These are phyloP conservation scores for Phytophthora melonis DNA, from an alignment of 352 stramenopile species.

Conservation along the genomic window DNA sequence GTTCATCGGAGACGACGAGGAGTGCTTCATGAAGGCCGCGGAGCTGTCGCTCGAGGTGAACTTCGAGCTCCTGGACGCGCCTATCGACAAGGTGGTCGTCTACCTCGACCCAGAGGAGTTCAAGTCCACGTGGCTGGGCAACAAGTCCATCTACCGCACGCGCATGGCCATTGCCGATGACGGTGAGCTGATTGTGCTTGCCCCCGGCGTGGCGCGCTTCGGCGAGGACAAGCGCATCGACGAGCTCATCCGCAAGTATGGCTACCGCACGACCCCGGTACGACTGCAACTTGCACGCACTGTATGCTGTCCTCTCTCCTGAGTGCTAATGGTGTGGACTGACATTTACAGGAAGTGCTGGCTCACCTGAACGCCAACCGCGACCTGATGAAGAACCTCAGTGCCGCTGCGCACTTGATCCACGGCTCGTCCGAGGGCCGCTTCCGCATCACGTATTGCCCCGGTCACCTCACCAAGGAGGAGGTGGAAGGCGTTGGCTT, in stretches of 20 bases:
- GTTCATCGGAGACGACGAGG: slow-evolving; percentile 96
- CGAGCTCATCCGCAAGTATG: slow-evolving; percentile 96
- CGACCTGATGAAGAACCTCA: slow-evolving; percentile 96
- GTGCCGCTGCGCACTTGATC: slow-evolving; percentile 96
- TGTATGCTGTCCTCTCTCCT: not conserved
- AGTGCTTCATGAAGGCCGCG: slow-evolving; percentile 96
- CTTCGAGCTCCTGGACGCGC: slow-evolving; percentile 94
- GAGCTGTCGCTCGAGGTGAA: slow-evolving; percentile 96
- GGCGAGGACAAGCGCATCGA: slow-evolving; percentile 96
- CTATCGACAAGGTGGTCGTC: slow-evolving; percentile 95
- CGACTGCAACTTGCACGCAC: slow-evolving; percentile 12
- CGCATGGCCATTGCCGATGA: slow-evolving; percentile 97
- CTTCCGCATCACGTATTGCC: slow-evolving; percentile 97
- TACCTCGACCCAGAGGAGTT: slow-evolving; percentile 97
- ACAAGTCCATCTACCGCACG: slow-evolving; percentile 98
- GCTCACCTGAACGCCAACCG: slow-evolving; percentile 91
- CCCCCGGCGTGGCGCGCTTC: slow-evolving; percentile 94
- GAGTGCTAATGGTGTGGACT: slow-evolving; percentile 5
- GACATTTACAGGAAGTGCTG: slow-evolving; percentile 85
- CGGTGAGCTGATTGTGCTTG: slow-evolving; percentile 95
- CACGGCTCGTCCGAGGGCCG: slow-evolving; percentile 97
- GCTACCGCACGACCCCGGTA: slow-evolving; percentile 96
- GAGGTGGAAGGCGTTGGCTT: slow-evolving; percentile 96
- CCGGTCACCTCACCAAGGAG: slow-evolving; percentile 91
- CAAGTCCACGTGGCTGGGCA: slow-evolving; percentile 98